phyloP scores from a whole-genome alignment of 192 early-diverging fungal genomes.

The Entrophospora sp. region DNA sequence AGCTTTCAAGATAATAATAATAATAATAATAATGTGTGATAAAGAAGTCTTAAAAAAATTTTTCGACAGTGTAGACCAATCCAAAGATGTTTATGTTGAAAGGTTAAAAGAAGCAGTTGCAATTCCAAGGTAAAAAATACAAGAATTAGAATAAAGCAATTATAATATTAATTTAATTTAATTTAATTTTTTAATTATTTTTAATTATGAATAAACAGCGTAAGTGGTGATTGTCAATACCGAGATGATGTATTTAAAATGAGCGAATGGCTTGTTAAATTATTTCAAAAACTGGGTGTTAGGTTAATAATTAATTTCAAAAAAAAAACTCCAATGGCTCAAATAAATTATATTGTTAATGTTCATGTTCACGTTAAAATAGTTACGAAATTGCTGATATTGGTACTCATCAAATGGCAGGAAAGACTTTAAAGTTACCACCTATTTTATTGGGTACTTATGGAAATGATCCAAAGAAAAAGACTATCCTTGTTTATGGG shows the following conservation, averaged over 20 bases:
- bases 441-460: constrained; percentile 87
- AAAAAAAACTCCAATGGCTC: background rate
- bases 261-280: constrained; percentile 75
- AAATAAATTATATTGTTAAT: background rate
- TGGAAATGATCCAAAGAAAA: constrained; percentile 83
- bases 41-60: constrained; percentile 48
- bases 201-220: constrained; percentile 37
- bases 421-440: constrained; percentile 71
- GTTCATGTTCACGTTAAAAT: background rate
- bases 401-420: constrained; percentile 82
- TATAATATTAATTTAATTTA: too few species aligned
- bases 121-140: constrained; percentile 58
- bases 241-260: constrained; percentile 80
- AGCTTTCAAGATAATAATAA: too few species aligned
- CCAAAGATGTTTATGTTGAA: constrained; percentile 74
- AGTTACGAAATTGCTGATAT: constrained; percentile 53
- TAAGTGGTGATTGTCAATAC: constrained; percentile 61
- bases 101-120: constrained; percentile 79
- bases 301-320: constrained; percentile 34
- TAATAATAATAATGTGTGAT: too few species aligned
- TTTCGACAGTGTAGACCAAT: constrained; percentile 66
- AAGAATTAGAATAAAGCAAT: background rate
- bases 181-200: too few species aligned
- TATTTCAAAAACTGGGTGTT: constrained; percentile 65
- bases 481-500: constrained; percentile 93